A percentile compares a stretch with the other conserved stretches of the same genome.
phyloP scores from a whole-genome alignment of 345 rosid species.

The Xanthoceras sorbifolium region DNA sequence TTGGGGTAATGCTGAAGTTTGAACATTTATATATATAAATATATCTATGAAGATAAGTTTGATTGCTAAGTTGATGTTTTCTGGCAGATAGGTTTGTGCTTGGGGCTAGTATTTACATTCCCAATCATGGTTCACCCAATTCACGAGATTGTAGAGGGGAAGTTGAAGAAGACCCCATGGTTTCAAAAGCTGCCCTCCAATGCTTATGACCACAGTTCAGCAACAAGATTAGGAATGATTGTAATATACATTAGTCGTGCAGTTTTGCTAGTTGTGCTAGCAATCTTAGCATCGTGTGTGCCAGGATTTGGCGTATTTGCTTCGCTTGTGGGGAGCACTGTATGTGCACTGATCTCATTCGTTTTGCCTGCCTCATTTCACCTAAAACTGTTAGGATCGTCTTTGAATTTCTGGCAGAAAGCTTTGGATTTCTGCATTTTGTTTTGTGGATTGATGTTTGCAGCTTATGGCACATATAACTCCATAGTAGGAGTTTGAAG shows the following conservation, averaged over 20 bases:
- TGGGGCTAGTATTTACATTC: conserved; percentile 79
- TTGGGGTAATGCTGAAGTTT: conserved; percentile 13
- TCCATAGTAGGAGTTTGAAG: conserved; percentile 48
- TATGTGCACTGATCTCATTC: conserved; percentile 78
- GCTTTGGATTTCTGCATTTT: conserved; percentile 58
- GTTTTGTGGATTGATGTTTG: conserved; percentile 66
- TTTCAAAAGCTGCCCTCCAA: conserved; percentile 38
- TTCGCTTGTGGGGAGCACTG: conserved; percentile 77
- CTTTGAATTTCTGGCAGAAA: conserved; percentile 59
- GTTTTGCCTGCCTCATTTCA: conserved; percentile 83
- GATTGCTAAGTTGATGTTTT: conserved; percentile 16
- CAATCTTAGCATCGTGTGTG: conserved; percentile 60
- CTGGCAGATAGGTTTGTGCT: conserved; percentile 79
- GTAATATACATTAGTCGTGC: conserved; percentile 51
- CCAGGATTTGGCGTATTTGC: conserved; percentile 79
- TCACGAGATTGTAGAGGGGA: conserved; percentile 79
- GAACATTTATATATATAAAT: neutral
- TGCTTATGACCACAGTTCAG: conserved; percentile 32
- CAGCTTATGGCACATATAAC: conserved; percentile 73
- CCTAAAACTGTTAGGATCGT: conserved; percentile 64
- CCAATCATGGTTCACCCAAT: conserved; percentile 91
- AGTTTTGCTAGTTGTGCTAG: conserved; percentile 56
- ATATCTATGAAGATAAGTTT: neutral
- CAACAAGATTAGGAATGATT: conserved; percentile 33
- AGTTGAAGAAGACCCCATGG: conserved; percentile 48